phyloP scores from a whole-genome alignment of 345 rosid genomes.

The Boechera retrofracta region DNA sequence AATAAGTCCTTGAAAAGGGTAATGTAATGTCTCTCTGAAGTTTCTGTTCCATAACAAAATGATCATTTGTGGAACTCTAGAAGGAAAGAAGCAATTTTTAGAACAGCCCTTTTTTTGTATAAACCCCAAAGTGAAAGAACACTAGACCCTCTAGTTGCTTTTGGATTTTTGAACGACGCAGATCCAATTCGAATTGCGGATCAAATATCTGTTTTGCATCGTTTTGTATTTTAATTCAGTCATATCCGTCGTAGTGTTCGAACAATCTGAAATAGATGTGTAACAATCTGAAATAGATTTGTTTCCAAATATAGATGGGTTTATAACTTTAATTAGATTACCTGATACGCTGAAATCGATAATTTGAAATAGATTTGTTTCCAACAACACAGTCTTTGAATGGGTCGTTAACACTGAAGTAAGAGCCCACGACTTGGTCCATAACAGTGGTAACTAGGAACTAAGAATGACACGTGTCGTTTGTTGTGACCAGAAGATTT shows the following conservation, averaged over 20 bases:
- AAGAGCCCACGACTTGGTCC: conserved; percentile 35
- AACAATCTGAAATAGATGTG: too few relatives aligned
- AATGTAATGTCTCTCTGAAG: background rate
- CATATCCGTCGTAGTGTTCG: too few relatives aligned
- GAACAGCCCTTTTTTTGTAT: conserved; percentile 19
- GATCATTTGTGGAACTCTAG: background rate
- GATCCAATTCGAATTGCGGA: conserved; percentile 2
- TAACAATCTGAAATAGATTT: too few relatives aligned
- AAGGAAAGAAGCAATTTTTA: background rate
- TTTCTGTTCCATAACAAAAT: background rate
- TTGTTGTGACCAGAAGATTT: conserved; percentile 1
- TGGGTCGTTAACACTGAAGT: conserved; percentile 18
- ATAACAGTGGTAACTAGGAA: background rate
- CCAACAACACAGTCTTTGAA: background rate
- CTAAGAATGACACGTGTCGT: conserved; percentile 32
- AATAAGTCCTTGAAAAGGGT: conserved; percentile 8
- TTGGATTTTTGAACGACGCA: conserved; percentile 10
- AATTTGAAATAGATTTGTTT: too few relatives aligned
- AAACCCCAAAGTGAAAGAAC: conserved; percentile 14
- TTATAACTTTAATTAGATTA: background rate
- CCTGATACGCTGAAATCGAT: background rate
- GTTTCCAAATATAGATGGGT: background rate
- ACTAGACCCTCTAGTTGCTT: conserved; percentile 6
- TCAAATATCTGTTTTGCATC: background rate
- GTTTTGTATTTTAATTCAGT: background rate